Conservation (phyloP, 1,284 basidiomycete genomes). For the Ganoderma sinense region DNA sequence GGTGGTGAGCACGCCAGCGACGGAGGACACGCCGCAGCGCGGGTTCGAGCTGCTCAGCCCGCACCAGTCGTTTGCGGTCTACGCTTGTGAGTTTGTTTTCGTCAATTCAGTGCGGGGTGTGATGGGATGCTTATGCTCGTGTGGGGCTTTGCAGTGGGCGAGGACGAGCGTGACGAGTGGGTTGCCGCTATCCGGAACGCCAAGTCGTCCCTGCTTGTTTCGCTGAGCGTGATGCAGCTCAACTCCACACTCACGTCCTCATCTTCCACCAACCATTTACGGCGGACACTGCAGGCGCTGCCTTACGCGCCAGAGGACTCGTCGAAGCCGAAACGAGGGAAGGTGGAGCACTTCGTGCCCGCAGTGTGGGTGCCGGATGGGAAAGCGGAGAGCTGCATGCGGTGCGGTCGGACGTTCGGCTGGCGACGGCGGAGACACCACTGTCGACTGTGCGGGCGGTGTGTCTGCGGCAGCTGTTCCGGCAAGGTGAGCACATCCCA, state of each 20-base stretch:
- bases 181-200: conserved; percentile 72
- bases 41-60: conserved; percentile 78
- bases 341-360: conserved; percentile 89
- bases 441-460: conserved; percentile 88
- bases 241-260: conserved; percentile 85
- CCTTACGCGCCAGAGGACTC: conserved; percentile 67
- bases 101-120: not conserved
- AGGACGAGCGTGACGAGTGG: conserved; percentile 76
- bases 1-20: conserved; percentile 61
- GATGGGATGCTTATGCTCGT: conserved; percentile 6
- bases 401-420: conserved; percentile 81
- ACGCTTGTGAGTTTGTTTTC: conserved; percentile 58
- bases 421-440: conserved; percentile 89
- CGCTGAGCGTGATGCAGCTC: conserved; percentile 71
- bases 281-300: conserved; percentile 75
- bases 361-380: conserved; percentile 94
- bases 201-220: conserved; percentile 73
- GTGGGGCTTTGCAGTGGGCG: conserved; percentile 47
- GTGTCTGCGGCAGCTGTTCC: conserved; percentile 89
- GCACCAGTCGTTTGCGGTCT: conserved; percentile 79
- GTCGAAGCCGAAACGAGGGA: conserved; percentile 52
- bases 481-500: conserved; percentile 58
- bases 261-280: conserved; percentile 74
- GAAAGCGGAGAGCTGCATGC: conserved; percentile 83
- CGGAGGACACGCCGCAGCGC: conserved; percentile 55